Evolutionary conservation across 179 eudicot species (phyloP), one percentile per base, ranked within the genome.

Genomic region (Actinidia chinensis): DNA sequence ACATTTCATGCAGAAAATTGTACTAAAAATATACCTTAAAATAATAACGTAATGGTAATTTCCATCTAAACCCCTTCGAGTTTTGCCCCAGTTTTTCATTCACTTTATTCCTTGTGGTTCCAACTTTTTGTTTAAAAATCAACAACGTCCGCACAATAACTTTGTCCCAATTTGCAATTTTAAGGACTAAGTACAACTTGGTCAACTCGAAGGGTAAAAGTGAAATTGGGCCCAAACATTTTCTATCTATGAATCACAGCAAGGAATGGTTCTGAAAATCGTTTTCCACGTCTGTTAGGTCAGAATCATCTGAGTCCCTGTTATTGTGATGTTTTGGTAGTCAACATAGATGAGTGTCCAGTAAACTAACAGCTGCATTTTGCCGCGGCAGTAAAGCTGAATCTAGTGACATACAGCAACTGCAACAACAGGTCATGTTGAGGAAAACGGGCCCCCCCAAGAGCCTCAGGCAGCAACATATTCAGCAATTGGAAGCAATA

Each of bases 381-480:
- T 84, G 54, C 84, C 89, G 25, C 84, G 75, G 64, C 98, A 91
- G 76, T 92, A n/a, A 84, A 68, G 79, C 94, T 75, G 91, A 91
- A 20, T 77, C 84, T 55, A 82, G 76, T 82, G 97, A 95, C 61
- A 74, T 82, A 73, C 98, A 88, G 79, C n/a, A n/a, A 79, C 86
- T 76, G n/a, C 76, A 97, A 89, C 64, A 92, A 91, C 78, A 93
- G 78, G 74, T 81, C 20, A 87, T 91, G 82, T 86, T n/a, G 68
- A 88, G 83, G 83, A 91, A 90, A 83, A 87, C 91, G 93, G n/a
- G n/a, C n/a, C n/a, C n/a, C n/a, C n/a, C n/a, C 94, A 96, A 82
- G 97, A 96, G 81, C 79, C 92, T 80, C 97, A 94, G 77, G 79
- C 91, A 90, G 79, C 91, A 87, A 23, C 94, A 93, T 76, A 71